Evolutionary conservation across 2,329 filamentous ascomycete species (phyloP).

Genomic region (Colletotrichum coccodes): DNA sequence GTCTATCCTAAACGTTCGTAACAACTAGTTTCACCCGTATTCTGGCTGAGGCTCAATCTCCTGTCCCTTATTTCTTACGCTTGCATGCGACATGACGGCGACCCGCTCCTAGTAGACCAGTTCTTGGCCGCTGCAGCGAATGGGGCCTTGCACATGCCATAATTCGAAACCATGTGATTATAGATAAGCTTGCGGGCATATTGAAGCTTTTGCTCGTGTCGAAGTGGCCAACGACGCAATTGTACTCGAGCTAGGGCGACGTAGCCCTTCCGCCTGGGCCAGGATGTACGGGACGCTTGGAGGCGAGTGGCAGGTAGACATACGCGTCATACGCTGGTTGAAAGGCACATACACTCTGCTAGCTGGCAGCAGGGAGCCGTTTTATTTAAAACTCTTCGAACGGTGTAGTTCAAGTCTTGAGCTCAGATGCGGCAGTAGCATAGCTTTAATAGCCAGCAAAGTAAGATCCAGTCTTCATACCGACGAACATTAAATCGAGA

Average conservation of each 20-base stretch:
- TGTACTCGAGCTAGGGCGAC: neutral
- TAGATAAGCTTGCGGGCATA: accelerated
- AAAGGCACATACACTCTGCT: neutral
- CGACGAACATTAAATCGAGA: no score
- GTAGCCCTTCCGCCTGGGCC: neutral
- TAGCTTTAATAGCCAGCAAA: no score
- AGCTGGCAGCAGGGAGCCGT: no score
- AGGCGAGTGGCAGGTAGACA: neutral
- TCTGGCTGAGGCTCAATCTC: neutral
- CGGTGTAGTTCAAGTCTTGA: neutral
- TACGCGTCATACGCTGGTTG: neutral
- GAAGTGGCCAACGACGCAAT: neutral
- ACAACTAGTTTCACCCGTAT: neutral
- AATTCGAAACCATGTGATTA: neutral
- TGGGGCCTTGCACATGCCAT: neutral
- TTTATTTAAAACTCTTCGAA: no score
- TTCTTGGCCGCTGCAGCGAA: neutral
- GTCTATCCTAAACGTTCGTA: neutral
- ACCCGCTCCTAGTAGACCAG: neutral
- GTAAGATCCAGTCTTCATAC: no score
- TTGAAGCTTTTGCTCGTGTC: neutral
- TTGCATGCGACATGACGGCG: neutral
- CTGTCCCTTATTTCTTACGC: neutral
- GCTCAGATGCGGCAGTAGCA: no score
- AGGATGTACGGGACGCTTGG: neutral